Percentiles rank a stretch among this genome's conserved stretches.
phyloP scores from a whole-genome alignment of 306 rosid genomes.

The Glycine tomentella region DNA sequence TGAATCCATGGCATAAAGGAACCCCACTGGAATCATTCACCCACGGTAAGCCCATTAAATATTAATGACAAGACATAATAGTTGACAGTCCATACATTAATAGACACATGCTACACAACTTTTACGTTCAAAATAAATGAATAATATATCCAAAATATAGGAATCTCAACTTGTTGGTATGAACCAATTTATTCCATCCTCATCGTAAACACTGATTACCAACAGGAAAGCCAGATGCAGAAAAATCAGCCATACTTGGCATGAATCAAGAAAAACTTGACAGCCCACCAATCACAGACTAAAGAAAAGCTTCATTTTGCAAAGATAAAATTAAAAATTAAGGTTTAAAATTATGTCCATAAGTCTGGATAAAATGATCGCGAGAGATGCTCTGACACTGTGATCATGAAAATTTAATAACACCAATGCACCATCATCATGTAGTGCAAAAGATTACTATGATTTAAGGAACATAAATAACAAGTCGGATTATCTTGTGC shows the following conservation, averaged over 20 bases:
- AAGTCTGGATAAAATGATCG: conserved; percentile 8
- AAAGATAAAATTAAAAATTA: background rate
- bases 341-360: conserved; percentile 1
- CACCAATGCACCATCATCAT: conserved; percentile 28
- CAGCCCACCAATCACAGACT: background rate
- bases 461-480: conserved; percentile 28
- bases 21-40: conserved; percentile 30
- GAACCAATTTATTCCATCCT: conserved; percentile 24
- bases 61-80: background rate
- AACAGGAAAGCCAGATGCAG: conserved; percentile 30
- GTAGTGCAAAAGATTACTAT: conserved; percentile 2
- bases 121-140: conserved; percentile 6
- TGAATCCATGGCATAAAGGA: background rate
- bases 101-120: background rate
- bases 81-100: background rate
- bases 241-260: conserved; percentile 21
- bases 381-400: background rate
- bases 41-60: background rate
- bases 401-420: conserved; percentile 19
- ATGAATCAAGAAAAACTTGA: conserved; percentile 20
- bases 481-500: conserved; percentile 47
- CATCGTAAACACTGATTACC: conserved; percentile 7
- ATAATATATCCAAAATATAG: conserved; percentile 16
- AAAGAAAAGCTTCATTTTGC: conserved; percentile 33
- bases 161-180: background rate